Evolutionary conservation across 179 eudicot genomes (phyloP).

Genomic region (Corrigiola litoralis): DNA sequence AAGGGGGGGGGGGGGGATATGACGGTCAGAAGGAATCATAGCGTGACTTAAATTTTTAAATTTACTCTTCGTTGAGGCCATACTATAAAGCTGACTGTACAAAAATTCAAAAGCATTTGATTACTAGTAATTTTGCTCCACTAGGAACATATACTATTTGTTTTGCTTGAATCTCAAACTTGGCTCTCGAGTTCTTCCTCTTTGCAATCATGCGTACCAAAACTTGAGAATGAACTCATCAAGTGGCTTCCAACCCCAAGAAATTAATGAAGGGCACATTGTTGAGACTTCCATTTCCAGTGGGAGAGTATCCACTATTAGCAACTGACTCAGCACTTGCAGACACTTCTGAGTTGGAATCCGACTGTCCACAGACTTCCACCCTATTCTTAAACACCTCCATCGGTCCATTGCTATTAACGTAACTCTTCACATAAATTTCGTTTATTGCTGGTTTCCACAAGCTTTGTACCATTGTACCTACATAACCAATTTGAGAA

Average conservation of each 20-base stretch:
- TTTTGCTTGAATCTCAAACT: background rate
- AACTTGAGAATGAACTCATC: too few relatives aligned
- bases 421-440: background rate
- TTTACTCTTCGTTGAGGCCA: background rate
- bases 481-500: conserved; percentile 14
- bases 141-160: background rate
- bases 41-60: too few relatives aligned
- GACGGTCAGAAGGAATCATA: too few relatives aligned
- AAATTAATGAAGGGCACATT: conserved; percentile 43
- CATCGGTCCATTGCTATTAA: background rate
- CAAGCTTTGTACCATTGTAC: conserved; percentile 7
- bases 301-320: conserved; percentile 23
- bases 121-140: background rate
- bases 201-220: background rate
- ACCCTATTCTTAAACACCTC: background rate
- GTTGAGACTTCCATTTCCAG: conserved; percentile 4
- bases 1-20: too few relatives aligned
- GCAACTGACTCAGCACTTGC: conserved; percentile 24
- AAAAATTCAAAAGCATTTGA: background rate
- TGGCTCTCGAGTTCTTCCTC: background rate
- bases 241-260: conserved; percentile 42
- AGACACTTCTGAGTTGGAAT: conserved; percentile 45
- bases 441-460: conserved; percentile 1
- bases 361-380: conserved; percentile 23
- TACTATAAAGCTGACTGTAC: background rate